Evolutionary conservation across 441 rosid genomes (phyloP).

Genomic region (Raphanus hybrid): DNA sequence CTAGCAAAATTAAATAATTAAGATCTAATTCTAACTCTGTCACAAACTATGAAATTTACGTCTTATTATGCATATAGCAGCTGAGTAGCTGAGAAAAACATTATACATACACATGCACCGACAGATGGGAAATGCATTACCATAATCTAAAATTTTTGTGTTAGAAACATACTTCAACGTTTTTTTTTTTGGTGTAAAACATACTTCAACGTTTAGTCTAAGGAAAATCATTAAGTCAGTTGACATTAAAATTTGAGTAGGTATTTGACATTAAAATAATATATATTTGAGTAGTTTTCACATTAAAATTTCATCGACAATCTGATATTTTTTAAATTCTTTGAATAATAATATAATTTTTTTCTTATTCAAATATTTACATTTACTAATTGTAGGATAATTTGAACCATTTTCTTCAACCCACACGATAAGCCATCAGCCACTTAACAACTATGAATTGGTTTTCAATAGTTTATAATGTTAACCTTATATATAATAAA

Average conservation of each 20-base stretch:
- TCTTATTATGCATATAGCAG: neutral
- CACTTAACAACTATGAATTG: slow-evolving; percentile 2
- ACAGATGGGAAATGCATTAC: neutral
- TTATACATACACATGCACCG: slow-evolving; percentile 5
- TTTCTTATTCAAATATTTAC: neutral
- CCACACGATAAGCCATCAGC: neutral
- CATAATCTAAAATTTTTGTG: neutral
- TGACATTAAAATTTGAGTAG: neutral
- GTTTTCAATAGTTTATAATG: neutral
- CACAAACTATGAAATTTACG: slow-evolving; percentile 24
- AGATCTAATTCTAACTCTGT: neutral
- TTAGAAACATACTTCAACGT: slow-evolving; percentile 13
- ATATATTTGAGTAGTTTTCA: neutral
- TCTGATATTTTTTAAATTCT: neutral
- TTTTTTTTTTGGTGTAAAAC: too few species aligned
- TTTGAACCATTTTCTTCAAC: slow-evolving; percentile 1
- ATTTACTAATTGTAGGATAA: neutral
- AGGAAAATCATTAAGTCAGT: neutral
- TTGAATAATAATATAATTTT: neutral
- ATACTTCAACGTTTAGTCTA: slow-evolving; percentile 1
- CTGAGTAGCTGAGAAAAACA: neutral
- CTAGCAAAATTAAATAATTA: slow-evolving; percentile 36
- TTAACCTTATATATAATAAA: neutral
- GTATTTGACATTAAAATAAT: neutral
- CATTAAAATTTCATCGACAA: neutral